A percentile compares a stretch with the other conserved stretches of the same genome.
Conservation (phyloP, 495 filamentous ascomycete species). For the Bacidia rubella region DNA sequence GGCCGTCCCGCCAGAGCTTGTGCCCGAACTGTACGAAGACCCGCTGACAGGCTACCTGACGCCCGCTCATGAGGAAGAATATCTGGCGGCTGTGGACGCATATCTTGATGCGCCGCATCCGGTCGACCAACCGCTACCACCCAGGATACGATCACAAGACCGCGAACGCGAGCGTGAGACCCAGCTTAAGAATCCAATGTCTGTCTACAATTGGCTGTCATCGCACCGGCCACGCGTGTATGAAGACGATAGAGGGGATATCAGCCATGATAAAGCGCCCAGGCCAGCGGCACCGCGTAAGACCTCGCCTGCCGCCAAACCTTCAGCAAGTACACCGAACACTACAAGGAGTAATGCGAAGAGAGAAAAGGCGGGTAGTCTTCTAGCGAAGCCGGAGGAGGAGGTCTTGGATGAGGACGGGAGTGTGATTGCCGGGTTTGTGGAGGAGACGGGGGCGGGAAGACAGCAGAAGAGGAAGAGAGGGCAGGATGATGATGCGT, state of each 20-base stretch:
- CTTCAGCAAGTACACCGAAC: neutral
- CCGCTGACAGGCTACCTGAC: conserved; percentile 44
- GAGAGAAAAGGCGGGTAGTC: conserved; percentile 2
- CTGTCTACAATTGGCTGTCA: conserved; percentile 82
- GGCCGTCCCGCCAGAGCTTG: conserved; percentile 8
- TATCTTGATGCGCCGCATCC: conserved; percentile 35
- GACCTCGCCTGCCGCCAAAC: neutral
- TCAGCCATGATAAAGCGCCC: neutral
- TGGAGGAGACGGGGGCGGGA: conserved; percentile 26
- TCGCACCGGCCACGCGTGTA: conserved; percentile 72
- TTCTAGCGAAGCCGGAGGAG: conserved; percentile 28
- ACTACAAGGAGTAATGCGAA: neutral
- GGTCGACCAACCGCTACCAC: conserved; percentile 25
- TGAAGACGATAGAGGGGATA: conserved; percentile 24
- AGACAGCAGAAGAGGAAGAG: conserved; percentile 44
- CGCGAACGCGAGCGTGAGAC: conserved; percentile 38
- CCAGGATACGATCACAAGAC: conserved; percentile 31
- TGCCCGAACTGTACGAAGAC: conserved; percentile 19
- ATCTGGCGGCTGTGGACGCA: conserved; percentile 56
- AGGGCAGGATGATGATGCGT: conserved; percentile 51
- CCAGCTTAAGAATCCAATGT: conserved; percentile 61
- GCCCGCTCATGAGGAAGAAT: conserved; percentile 68
- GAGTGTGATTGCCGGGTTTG: conserved; percentile 28
- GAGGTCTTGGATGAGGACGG: conserved; percentile 42
- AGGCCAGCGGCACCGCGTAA: no score